Base-by-base conservation (phyloP, 257 asterid genomes). In the Galeopsis tetrahit region DNA sequence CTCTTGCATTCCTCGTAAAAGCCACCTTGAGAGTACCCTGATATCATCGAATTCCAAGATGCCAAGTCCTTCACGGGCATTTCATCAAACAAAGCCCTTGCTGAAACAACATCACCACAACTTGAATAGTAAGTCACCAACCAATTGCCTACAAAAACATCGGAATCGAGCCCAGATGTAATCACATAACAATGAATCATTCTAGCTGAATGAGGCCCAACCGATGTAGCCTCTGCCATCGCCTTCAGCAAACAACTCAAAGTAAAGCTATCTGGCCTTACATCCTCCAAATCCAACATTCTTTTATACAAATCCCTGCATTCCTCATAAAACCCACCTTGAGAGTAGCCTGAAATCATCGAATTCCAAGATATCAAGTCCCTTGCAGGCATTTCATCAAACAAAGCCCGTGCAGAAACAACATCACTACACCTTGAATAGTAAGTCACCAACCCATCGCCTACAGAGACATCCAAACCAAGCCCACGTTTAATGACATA, bases 321-420 rank as follows among this genome's bases (percentile, higher is more conserved):
- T 61, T 90, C 93, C 73, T 79, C 81, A 13, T 78, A 84, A 74
- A 75, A 74, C 35, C 96, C 98, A 52, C 87, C 87, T 58, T 89
- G 97, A 39, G 93, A 80, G 65, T 85, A 93, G 72, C 97, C 97
- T 0, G 98, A 79, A 82, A 90, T 82, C 90, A 93, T 89, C 0
- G 97, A 82, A 77, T 90, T 93, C 98, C 97, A 90, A 2, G 95
- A 87, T 17, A 90, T 96, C 76, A 80, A 71, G 76, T 93, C 98
- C 71, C 81, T 88, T 55, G 48, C 80, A 31, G 86, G 80, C 89
- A 93, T 85, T 73, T 68, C 82, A 75, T 90, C 84, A 60, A 93
- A 93, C 81, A 87, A 33, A 10, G 10, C 49, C 75, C 85, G 80
- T 0, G 96, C 96, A 0, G 88, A 87, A 60, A 66, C 80, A 82